phyloP scores from a whole-genome alignment of 1,139 yeast species.

The Kluyveromyces sp. region DNA sequence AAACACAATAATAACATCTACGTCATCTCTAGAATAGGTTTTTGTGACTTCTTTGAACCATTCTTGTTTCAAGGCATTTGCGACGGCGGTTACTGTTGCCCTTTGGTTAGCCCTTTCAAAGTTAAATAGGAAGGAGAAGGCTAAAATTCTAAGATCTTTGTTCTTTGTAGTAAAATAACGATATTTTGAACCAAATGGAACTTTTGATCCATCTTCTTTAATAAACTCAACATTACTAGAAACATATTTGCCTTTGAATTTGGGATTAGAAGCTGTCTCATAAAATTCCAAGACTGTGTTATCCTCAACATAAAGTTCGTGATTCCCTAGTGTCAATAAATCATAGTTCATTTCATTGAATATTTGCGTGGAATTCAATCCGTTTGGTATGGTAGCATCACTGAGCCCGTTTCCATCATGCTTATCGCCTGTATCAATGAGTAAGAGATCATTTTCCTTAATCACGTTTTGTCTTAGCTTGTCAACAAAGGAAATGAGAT shows the following conservation, averaged over 20 bases:
- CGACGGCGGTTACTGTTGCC: conserved; percentile 59
- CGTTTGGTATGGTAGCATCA: conserved; percentile 71
- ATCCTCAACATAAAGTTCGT: conserved; percentile 73
- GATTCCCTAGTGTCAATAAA: conserved; percentile 81
- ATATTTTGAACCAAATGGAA: conserved; percentile 61
- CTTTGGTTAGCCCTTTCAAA: conserved; percentile 55
- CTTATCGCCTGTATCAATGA: conserved; percentile 87
- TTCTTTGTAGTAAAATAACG: conserved; percentile 58
- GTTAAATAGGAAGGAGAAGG: conserved; percentile 76
- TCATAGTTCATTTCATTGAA: conserved; percentile 69
- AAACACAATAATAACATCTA: conserved; percentile 62
- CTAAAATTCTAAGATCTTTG: conserved; percentile 45
- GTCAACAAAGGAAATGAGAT: conserved; percentile 57
- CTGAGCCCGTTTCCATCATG: conserved; percentile 89
- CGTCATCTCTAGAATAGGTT: conserved; percentile 34
- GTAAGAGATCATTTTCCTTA: conserved; percentile 52
- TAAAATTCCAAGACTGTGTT: conserved; percentile 62
- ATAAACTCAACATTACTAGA: conserved; percentile 74
- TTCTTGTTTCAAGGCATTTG: conserved; percentile 43
- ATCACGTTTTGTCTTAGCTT: conserved; percentile 34
- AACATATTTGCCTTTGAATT: conserved; percentile 59
- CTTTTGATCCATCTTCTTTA: conserved; percentile 42
- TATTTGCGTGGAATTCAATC: conserved; percentile 51
- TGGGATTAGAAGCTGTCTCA: conserved; percentile 39
- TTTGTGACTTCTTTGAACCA: conserved; percentile 59